A percentile compares a stretch with the other conserved stretches of the same genome.
phyloP scores from a whole-genome alignment of 805 yeast species.

The Yamadazyma laniorum region DNA sequence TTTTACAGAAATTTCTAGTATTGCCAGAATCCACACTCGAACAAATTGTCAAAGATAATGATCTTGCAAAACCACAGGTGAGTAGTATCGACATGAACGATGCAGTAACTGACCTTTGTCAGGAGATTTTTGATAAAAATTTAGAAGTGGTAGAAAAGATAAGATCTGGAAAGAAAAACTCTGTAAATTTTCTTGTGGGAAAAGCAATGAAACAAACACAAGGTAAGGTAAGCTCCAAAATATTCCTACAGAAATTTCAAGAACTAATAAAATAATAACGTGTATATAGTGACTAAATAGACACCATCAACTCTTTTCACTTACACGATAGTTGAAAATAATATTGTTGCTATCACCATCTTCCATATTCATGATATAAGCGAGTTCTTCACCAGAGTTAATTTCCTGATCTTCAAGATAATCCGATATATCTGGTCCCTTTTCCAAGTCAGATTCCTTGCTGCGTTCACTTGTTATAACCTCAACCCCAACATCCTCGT shows the following conservation, averaged over 20 bases:
- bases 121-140: constrained; percentile 43
- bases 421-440: constrained; percentile 9
- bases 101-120: constrained; percentile 43
- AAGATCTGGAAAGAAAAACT: constrained; percentile 49
- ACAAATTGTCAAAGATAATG: constrained; percentile 53
- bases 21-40: constrained; percentile 38
- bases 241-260: constrained; percentile 25
- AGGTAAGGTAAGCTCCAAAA: constrained; percentile 52
- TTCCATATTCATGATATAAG: constrained; percentile 12
- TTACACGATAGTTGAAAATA: constrained; percentile 8
- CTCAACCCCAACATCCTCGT: constrained; percentile 5
- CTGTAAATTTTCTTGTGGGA: constrained; percentile 79
- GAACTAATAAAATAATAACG: constrained; percentile 15
- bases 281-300: neutral
- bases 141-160: constrained; percentile 58
- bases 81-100: constrained; percentile 31
- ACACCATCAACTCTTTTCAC: constrained; percentile 1
- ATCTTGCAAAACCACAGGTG: constrained; percentile 35
- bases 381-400: constrained; percentile 10
- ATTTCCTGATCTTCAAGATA: constrained; percentile 3
- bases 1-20: constrained; percentile 61
- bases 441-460: constrained; percentile 8
- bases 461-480: constrained; percentile 1
- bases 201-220: constrained; percentile 77
- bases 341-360: constrained; percentile 2